These are phyloP conservation scores for Metschnikowia peoriensis DNA, from an alignment of 805 yeast genomes.

Conservation along the genomic window DNA sequence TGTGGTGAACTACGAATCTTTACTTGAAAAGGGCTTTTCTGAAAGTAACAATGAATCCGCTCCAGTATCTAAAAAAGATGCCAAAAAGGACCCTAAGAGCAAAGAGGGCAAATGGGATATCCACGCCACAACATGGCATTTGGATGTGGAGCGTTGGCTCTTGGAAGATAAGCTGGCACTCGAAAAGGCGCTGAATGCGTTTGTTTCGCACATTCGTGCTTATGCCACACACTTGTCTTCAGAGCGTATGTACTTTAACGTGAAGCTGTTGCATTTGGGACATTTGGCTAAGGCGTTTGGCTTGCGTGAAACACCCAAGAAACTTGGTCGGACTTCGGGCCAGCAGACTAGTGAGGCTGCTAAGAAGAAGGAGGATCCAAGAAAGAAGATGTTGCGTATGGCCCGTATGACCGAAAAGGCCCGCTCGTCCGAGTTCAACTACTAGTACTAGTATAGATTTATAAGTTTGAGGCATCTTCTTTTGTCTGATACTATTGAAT, in stretches of 20 bases:
- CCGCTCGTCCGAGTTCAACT: conserved; percentile 74
- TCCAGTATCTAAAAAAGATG: conserved; percentile 21
- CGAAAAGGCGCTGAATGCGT: conserved; percentile 73
- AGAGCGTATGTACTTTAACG: conserved; percentile 79
- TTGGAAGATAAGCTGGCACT: conserved; percentile 62
- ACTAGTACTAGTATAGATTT: conserved; percentile 17
- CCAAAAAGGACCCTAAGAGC: conserved; percentile 34
- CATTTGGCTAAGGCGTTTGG: conserved; percentile 96
- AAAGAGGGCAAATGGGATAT: conserved; percentile 74
- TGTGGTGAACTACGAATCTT: conserved; percentile 32
- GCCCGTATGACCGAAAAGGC: conserved; percentile 68
- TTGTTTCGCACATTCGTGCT: conserved; percentile 87
- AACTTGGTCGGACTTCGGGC: conserved; percentile 51
- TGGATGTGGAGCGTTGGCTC: conserved; percentile 85
- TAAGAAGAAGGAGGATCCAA: conserved; percentile 61
- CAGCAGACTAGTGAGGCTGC: conserved; percentile 22
- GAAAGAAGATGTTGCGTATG: conserved; percentile 69
- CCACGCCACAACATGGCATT: conserved; percentile 95
- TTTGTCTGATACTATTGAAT: neutral
- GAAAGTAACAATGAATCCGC: conserved; percentile 31
- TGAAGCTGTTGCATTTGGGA: conserved; percentile 83
- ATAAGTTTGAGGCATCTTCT: neutral
- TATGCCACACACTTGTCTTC: conserved; percentile 88
- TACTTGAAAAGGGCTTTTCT: conserved; percentile 36
- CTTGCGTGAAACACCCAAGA: conserved; percentile 89